Percentiles rank a stretch among this genome's conserved stretches.
These are phyloP conservation scores for Aeschynomene evenia DNA, from an alignment of 306 rosid genomes.

Conservation along the genomic window DNA sequence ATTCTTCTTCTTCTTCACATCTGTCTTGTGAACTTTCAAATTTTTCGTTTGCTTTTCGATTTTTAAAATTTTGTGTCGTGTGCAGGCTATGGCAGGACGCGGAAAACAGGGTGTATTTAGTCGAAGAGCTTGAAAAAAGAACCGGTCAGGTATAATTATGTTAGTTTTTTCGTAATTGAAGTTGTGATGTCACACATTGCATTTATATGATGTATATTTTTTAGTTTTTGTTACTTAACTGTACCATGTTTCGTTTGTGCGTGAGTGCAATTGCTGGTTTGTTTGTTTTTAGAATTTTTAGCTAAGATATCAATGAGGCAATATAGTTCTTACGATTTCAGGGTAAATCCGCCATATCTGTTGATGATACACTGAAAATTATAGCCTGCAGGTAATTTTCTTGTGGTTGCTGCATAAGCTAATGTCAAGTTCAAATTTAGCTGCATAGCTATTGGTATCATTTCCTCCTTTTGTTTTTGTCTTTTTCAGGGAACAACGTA, in stretches of 20 bases:
- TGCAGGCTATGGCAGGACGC: slow-evolving; percentile 73
- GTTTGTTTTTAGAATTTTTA: slow-evolving; percentile 19
- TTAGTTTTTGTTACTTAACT: not conserved
- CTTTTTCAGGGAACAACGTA: slow-evolving; percentile 60
- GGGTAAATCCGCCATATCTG: slow-evolving; percentile 65
- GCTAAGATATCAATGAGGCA: slow-evolving; percentile 33
- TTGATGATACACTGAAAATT: slow-evolving; percentile 61
- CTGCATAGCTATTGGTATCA: slow-evolving; percentile 18
- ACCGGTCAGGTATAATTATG: slow-evolving; percentile 44
- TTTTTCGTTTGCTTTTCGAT: not conserved
- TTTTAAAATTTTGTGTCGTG: slow-evolving; percentile 8
- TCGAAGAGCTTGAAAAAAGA: slow-evolving; percentile 47
- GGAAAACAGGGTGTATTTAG: slow-evolving; percentile 51
- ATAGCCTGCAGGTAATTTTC: slow-evolving; percentile 62
- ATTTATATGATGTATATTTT: not conserved
- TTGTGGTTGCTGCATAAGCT: not conserved
- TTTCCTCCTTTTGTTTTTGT: not conserved
- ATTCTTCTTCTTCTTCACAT: not conserved
- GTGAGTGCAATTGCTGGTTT: not conserved
- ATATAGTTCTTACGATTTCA: slow-evolving; percentile 50
- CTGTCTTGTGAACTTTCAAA: not conserved
- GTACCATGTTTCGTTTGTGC: not conserved
- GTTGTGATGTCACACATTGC: not conserved
- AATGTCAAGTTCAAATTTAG: slow-evolving; percentile 10
- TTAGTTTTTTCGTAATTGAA: slow-evolving; percentile 18